Evolutionary conservation across 2,329 filamentous ascomycete genomes (phyloP).

Genomic region (Verticillium dahliae): DNA sequence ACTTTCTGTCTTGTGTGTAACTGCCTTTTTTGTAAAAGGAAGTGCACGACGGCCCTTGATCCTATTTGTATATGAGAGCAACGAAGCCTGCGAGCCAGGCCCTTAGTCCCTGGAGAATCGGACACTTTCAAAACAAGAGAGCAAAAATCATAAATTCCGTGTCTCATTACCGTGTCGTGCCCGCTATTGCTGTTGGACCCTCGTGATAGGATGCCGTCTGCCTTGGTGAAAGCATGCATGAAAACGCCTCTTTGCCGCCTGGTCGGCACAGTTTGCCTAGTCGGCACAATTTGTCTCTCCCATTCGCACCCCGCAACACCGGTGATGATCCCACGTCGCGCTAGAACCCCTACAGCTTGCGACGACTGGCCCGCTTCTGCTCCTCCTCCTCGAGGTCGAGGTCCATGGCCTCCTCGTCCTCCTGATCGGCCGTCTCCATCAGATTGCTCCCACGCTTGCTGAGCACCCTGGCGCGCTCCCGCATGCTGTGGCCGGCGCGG

Average conservation of each 20-base stretch:
- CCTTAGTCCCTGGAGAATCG: neutral
- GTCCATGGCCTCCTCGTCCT: constrained; percentile 47
- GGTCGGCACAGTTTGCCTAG: neutral
- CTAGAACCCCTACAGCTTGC: constrained; percentile 39
- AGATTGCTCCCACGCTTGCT: constrained; percentile 18
- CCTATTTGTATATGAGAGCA: neutral
- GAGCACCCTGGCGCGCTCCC: constrained; percentile 11
- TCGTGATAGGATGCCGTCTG: neutral
- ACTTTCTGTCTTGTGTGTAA: too few relatives aligned
- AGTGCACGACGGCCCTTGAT: neutral
- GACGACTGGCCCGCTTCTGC: constrained; percentile 44
- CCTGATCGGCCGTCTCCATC: constrained; percentile 34
- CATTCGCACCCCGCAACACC: neutral
- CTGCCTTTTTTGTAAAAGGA: too few relatives aligned
- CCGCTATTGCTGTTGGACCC: neutral
- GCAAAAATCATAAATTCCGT: neutral
- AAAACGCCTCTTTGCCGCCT: neutral
- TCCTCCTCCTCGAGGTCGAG: constrained; percentile 44
- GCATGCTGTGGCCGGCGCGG: constrained; percentile 5
- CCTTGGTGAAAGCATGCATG: neutral
- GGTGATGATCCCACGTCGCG: neutral
- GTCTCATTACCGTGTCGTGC: neutral
- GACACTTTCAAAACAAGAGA: neutral
- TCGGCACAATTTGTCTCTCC: neutral
- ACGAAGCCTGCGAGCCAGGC: neutral